Evolutionary conservation across 202 grass and related monocot genomes (phyloP), one percentile per base, ranked within the genome.

Genomic region (Brachypodium distachyon): DNA sequence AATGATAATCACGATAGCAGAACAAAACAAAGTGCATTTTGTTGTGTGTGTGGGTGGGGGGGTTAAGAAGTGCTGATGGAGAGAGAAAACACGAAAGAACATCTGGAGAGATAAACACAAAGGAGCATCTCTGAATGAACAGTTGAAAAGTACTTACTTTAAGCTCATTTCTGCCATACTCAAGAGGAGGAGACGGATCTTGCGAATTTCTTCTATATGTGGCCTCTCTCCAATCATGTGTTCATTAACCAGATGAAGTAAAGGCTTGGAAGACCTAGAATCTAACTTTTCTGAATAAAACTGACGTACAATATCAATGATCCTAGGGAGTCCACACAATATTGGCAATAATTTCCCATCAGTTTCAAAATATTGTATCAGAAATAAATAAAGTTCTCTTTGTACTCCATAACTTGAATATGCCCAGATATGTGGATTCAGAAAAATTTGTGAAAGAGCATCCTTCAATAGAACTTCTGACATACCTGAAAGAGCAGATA

Each of bases 111-210:
- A 53, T 52, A 76, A 36, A 74, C 3, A 71, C 11, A 71, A 19
- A 59, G 77, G n/a, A 73, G 19, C 61, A 73, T 60, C 7, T 68
- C 3, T 18, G 26, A 59, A 83, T 12, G 33, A 60, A 87, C 34
- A 78, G 73, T 73, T 78, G 34, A 47, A n/a, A 10, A 31, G 65
- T 48, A 48, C 53, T 78, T 86, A 94, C 95, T 89, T 92, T 62
- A 98, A 77, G 77, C 86, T 87, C 91, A 98, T 98, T 82, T 98
- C 95, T 77, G 89, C 91, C 70, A 98, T 54, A 81, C 95, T 98
- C 82, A 98, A 87, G 47, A 98, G 80, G 71, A 98, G 91, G 43
- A 98, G 84, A 12, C 95, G 79, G 16, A 98, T 88, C 83, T 98
- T 98, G 55, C 77, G 86, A 77, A 94, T 81, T 84, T 94, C 91